Evolutionary conservation across 441 rosid genomes (phyloP), one percentile per base, ranked within the genome.

Genomic region (Gossypium schwendimanii): DNA sequence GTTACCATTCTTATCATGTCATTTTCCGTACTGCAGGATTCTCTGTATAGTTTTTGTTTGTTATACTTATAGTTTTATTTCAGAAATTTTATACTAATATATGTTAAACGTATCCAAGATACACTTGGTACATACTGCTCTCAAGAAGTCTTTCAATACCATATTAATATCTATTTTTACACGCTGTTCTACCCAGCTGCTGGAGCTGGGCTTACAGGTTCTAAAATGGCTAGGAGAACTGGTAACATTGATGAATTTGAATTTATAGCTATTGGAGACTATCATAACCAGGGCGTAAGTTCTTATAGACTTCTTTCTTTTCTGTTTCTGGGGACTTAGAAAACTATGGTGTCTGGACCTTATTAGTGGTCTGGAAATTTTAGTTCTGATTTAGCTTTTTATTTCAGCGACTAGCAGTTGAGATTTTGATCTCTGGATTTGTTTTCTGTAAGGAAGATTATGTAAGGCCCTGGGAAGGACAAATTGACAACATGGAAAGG

Each of bases 171-270:
- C 3, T 49, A 61, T 67, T 49, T 69, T 18, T 36, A 17, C 61
- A 15, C 47, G 18, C 17, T 52, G 11, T 69, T 39, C 68, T 72
- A 75, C 41, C 74, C 88, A 94, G 99, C 93, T 81, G 98, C 98
- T 80, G 99, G 99, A 81, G 99, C 97, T 76, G 98, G 99, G 82
- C 96, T 89, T 80, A 86, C 97, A 1, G 99, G 99, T 74, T 80
- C 86, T 76, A 94, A 94, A 85, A 92, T 92, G 97, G 97, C 99
- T 67, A 86, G 93, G 87, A 88, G 98, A 83, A 88, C 72, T 23
- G 96, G 99, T 73, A 86, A 84, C 73, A 80, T 94, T 73, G 91
- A 92, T 77, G 99, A 89, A 76, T 94, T 94, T 57, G 97, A 92
- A 73, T 91, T 92, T 79, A 87, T 84, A 83, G 83, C 85, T 73